Base-by-base conservation (phyloP, 1,284 basidiomycete species). In the Ganoderma leucocontextum region DNA sequence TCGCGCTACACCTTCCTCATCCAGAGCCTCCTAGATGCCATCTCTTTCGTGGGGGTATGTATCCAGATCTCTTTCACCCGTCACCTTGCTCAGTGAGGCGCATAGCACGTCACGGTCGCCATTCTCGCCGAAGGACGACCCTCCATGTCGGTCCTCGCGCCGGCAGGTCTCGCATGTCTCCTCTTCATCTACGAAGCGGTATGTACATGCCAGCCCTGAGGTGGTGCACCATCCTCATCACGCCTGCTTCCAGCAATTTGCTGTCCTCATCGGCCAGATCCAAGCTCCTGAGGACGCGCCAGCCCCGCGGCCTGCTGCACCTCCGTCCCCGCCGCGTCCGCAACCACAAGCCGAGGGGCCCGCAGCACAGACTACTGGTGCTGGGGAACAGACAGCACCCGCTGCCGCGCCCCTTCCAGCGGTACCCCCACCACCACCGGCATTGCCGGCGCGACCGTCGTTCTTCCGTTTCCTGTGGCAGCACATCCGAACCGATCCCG, bases 1-100 rank as follows among this genome's bases (percentile, higher is more conserved):
- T 95, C 94, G 4, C 83, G 92, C 3, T 95, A 93, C 90, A 87
- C 91, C 0, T 94, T 96, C 76, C 82, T 95, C 35, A 82, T 89
- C 15, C 93, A 95, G 78, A 87, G 91, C 10, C 86, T 91, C 2
- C 86, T 93, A 15, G 95, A 97, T 76, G 88, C 91, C 0, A 89
- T 95, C 60, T 89, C 93, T 0, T 96, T 96, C 76, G 91, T 92
- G 33, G 91, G 91, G 2, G 85, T 86, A 70, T 74, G 59, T 9
- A n/a, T 10, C 1, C 1, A 22, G 0, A 9, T 7, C 17, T 15
- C 17, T 13, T 13, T 36, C 5, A 2, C 41, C 19, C 13, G n/a
- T 19, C 7, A 10, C 7, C 29, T 15, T 6, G 15, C 62, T 64
- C 33, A 52, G 63, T 13, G 5, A 17, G n/a, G 4, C 6, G 33